These are phyloP conservation scores for Pseudocohnilembus persalinus DNA, from an alignment of 169 alveolate genomes.

Conservation along the genomic window DNA sequence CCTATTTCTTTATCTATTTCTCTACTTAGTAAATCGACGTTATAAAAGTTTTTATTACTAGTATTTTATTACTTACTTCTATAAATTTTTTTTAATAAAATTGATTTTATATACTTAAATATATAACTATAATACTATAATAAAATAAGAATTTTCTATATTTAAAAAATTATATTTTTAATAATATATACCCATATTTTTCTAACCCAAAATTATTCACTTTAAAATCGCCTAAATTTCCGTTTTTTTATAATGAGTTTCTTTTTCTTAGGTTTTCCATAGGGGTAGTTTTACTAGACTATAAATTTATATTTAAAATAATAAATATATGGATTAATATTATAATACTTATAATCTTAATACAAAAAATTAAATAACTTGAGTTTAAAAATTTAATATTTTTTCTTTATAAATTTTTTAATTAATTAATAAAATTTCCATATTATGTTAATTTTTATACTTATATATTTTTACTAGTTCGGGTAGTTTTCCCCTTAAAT, in stretches of 20 bases:
- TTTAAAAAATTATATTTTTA: too few relatives aligned
- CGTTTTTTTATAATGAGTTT: neutral
- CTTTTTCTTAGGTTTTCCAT: neutral
- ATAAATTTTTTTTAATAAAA: too few relatives aligned
- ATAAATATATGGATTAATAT: neutral
- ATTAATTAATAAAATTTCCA: neutral
- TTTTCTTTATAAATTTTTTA: neutral
- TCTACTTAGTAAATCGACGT: constrained; percentile 8
- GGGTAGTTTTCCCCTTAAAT: neutral
- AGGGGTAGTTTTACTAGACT: neutral
- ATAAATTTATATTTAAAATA: too few relatives aligned
- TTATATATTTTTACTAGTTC: neutral
- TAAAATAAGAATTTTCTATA: too few relatives aligned
- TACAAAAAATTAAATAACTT: neutral
- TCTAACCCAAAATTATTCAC: neutral
- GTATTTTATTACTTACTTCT: neutral
- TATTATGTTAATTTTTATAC: too few relatives aligned
- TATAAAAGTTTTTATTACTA: neutral
- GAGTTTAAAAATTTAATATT: too few relatives aligned
- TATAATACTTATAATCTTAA: neutral
- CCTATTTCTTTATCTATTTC: constrained; percentile 19
- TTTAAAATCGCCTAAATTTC: neutral
- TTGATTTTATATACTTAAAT: neutral
- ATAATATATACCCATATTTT: neutral
- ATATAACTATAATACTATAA: neutral